Evolutionary conservation across 352 stramenopile species (phyloP).

Genomic region (Phytophthora pluvialis): DNA sequence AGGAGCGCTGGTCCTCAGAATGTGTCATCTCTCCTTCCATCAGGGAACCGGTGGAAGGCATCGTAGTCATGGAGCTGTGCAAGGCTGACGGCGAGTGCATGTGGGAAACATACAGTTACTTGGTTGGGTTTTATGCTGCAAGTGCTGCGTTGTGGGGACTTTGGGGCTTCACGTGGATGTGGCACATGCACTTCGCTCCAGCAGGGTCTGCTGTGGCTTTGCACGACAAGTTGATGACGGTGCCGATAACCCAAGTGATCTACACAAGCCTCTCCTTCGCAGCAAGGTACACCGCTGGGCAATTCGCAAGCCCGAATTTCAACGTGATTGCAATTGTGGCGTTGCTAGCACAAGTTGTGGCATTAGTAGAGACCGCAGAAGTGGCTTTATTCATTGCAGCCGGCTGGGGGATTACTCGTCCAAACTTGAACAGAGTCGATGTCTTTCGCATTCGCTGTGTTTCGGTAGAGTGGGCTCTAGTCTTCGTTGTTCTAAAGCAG

Average conservation of each 20-base stretch:
- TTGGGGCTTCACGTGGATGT: constrained; percentile 38
- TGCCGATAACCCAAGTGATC: constrained; percentile 42
- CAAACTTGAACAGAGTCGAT: constrained; percentile 42
- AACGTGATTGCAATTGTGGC: constrained; percentile 45
- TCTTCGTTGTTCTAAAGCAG: constrained; percentile 52
- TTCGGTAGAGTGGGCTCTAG: constrained; percentile 49
- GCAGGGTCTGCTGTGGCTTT: constrained; percentile 45
- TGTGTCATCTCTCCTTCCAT: constrained; percentile 35
- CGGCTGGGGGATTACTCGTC: constrained; percentile 68
- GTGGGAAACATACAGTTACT: constrained; percentile 13
- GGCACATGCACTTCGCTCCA: constrained; percentile 43
- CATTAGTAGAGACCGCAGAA: constrained; percentile 47
- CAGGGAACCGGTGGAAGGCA: constrained; percentile 36
- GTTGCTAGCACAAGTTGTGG: constrained; percentile 46
- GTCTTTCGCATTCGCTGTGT: constrained; percentile 58
- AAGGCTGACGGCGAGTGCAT: constrained; percentile 45
- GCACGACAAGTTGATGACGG: constrained; percentile 51
- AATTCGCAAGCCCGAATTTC: constrained; percentile 40
- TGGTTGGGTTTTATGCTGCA: constrained; percentile 44
- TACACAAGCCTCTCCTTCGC: constrained; percentile 42
- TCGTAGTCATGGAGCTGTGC: constrained; percentile 57
- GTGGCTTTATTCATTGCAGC: constrained; percentile 56
- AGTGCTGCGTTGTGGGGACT: constrained; percentile 41
- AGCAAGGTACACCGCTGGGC: constrained; percentile 38
- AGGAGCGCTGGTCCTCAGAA: constrained; percentile 13